Conservation (phyloP, 331 rosid species). For the Dryas integrifolia region DNA sequence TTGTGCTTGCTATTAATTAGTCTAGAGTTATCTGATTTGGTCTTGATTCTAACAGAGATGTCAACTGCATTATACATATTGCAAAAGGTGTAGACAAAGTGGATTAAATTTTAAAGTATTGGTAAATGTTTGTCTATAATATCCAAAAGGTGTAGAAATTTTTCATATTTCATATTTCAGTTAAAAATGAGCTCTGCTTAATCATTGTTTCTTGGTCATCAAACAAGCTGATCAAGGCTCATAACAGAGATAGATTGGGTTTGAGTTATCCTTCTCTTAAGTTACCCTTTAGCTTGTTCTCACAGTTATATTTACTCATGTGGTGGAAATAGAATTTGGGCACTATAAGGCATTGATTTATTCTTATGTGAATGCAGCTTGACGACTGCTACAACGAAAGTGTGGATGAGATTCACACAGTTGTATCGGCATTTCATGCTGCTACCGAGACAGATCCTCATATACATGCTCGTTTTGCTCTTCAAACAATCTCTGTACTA, state of each 20-base stretch:
- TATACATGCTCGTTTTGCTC: constrained; percentile 60
- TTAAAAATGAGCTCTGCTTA: no score
- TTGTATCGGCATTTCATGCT: constrained; percentile 67
- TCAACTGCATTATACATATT: neutral
- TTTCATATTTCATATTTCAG: neutral
- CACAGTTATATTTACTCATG: neutral
- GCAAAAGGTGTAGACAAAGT: neutral
- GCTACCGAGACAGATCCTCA: constrained; percentile 72
- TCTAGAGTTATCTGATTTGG: constrained; percentile 13
- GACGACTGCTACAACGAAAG: constrained; percentile 67
- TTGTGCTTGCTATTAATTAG: constrained; percentile 6
- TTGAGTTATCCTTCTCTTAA: no score
- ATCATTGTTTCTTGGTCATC: no score
- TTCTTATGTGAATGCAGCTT: constrained; percentile 36
- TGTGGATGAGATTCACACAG: constrained; percentile 69
- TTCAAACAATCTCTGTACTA: constrained; percentile 47
- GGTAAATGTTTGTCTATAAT: neutral
- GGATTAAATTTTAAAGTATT: neutral
- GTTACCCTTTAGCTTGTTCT: neutral
- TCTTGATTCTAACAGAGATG: neutral
- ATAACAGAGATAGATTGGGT: no score
- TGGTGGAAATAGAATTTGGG: neutral
- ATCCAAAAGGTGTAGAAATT: neutral
- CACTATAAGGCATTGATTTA: neutral
- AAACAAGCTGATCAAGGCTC: no score